phyloP scores from a whole-genome alignment of 495 filamentous ascomycete species.

The Podospora anserina region DNA sequence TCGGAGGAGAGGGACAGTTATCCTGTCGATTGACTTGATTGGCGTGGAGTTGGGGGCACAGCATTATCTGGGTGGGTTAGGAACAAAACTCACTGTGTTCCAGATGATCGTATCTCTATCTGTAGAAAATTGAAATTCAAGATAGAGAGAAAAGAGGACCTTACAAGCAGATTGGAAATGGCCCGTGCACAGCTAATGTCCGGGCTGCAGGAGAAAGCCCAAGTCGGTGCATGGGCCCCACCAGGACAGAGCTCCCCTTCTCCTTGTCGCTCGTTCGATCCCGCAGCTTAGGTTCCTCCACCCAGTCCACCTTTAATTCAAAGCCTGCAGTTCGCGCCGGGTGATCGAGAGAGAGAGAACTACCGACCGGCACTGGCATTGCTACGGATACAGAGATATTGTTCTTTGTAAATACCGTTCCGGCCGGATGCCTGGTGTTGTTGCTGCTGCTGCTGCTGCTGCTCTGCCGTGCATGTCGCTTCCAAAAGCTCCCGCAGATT shows the following conservation, averaged over 20 bases:
- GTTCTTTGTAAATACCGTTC: no score
- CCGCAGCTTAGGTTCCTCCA: slow-evolving; percentile 12
- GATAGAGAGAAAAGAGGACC: background rate
- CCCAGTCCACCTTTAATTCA: slow-evolving; percentile 9
- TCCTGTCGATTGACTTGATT: no score
- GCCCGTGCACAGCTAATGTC: slow-evolving; percentile 19
- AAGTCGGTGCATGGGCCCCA: slow-evolving; percentile 4
- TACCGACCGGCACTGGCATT: background rate
- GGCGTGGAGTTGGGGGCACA: background rate
- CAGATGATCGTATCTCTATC: background rate
- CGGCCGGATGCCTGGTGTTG: no score
- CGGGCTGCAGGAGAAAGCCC: slow-evolving; percentile 12
- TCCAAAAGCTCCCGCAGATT: no score
- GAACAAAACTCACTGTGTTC: background rate
- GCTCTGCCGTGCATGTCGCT: no score
- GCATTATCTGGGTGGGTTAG: background rate
- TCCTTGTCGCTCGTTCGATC: slow-evolving; percentile 14
- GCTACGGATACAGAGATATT: no score
- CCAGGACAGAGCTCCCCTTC: slow-evolving; percentile 8
- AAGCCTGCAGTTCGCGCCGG: background rate
- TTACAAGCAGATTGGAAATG: slow-evolving; percentile 3
- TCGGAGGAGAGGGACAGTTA: background rate
- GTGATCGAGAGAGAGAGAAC: background rate
- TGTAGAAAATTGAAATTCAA: background rate
- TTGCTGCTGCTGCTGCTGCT: no score